Percentiles rank a stretch among this genome's conserved stretches.
Conservation (phyloP, 23 red algal species). For the Gracilaria caudata region DNA sequence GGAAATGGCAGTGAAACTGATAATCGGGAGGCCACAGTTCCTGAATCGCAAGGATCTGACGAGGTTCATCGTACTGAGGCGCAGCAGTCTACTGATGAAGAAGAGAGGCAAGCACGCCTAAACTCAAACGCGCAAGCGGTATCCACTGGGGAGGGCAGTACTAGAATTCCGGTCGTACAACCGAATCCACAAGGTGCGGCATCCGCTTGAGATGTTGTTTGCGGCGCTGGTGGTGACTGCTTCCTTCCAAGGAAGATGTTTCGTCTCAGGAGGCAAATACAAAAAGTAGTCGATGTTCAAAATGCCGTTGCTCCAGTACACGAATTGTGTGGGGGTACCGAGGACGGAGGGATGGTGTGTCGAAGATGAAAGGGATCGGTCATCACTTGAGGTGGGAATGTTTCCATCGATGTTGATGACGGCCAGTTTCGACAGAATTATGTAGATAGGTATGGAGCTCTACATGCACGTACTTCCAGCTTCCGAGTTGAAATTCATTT, state of each 20-base stretch:
- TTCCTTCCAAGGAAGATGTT: constrained; percentile 8
- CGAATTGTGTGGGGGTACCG: constrained; percentile 33
- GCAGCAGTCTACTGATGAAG: not conserved
- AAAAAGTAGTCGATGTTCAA: constrained; percentile 8
- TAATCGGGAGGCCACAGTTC: not conserved
- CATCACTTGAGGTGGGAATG: not conserved
- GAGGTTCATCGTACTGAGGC: not conserved
- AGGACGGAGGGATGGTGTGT: constrained; percentile 30
- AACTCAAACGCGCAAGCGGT: not conserved
- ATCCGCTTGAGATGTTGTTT: not conserved
- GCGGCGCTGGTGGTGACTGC: constrained; percentile 1
- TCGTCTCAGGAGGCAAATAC: not conserved
- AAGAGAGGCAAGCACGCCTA: not conserved
- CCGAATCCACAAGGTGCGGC: not conserved
- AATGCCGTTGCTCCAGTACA: constrained; percentile 24
- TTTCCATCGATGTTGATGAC: too few species aligned
- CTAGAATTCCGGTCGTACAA: not conserved
- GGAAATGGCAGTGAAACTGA: not conserved
- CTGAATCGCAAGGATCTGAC: not conserved
- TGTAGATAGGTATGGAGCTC: not conserved
- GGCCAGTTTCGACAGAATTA: not conserved
- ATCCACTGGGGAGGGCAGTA: not conserved
- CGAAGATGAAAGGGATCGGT: constrained; percentile 1
- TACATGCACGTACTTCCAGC: too few species aligned
- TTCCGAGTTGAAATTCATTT: not conserved